Percentiles rank a stretch among this genome's conserved stretches.
Conservation (phyloP, 306 rosid species). For the Leucaena leucocephala region DNA sequence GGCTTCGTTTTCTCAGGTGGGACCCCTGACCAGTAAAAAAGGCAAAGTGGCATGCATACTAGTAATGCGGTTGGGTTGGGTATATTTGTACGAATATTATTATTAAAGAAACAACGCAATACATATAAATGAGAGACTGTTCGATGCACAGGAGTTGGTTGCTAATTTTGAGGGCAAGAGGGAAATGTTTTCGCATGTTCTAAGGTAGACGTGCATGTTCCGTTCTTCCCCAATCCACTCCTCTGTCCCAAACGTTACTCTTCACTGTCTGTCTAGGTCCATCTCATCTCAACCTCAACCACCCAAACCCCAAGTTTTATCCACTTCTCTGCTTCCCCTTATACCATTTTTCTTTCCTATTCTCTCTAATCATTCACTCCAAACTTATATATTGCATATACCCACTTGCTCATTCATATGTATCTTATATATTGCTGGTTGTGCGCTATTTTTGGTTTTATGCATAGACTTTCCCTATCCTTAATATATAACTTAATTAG, state of each 20-base stretch:
- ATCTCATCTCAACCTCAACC: slow-evolving; percentile 11
- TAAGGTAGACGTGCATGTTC: slow-evolving; percentile 50
- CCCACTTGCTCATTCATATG: background rate
- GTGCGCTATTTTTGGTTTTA: no score
- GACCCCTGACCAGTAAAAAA: slow-evolving; percentile 3
- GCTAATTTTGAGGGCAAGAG: slow-evolving; percentile 41
- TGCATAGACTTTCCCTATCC: no score
- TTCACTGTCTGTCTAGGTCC: slow-evolving; percentile 37
- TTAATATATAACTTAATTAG: no score
- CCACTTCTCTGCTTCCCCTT: background rate
- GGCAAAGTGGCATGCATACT: slow-evolving; percentile 27
- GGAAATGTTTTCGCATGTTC: slow-evolving; percentile 47
- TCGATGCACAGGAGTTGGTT: slow-evolving; percentile 28
- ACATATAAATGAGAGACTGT: slow-evolving; percentile 1
- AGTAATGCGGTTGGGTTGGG: slow-evolving; percentile 21
- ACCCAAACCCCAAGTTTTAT: slow-evolving; percentile 5
- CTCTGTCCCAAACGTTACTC: background rate
- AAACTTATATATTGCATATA: background rate
- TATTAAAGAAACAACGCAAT: slow-evolving; percentile 2
- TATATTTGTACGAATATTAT: background rate
- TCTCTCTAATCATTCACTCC: background rate
- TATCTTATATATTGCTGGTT: background rate
- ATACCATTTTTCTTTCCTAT: no score
- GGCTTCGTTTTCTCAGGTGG: background rate
- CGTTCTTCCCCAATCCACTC: slow-evolving; percentile 49